Conservation (phyloP, 805 yeast genomes). For the Pichia californica region DNA sequence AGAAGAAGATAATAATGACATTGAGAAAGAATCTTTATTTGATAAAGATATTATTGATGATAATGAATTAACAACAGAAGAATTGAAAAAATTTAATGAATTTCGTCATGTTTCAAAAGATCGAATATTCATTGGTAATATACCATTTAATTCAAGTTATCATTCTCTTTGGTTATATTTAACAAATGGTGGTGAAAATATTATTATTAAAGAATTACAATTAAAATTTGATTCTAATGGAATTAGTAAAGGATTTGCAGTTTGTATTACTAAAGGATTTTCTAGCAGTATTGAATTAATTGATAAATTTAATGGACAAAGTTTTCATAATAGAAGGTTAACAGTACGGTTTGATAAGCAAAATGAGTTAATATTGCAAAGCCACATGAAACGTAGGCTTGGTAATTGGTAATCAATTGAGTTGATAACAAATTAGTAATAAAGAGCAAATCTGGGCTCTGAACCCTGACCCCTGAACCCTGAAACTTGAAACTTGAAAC, state of each 20-base stretch:
- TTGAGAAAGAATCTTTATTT: slow-evolving; percentile 15
- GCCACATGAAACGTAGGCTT: slow-evolving; percentile 19
- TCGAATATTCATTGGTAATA: slow-evolving; percentile 49
- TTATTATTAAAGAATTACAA: slow-evolving; percentile 9
- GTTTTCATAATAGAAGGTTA: slow-evolving; percentile 53
- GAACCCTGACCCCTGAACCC: neutral
- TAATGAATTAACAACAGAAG: slow-evolving; percentile 16
- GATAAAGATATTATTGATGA: neutral
- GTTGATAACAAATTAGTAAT: too few relatives aligned
- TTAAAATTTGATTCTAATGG: slow-evolving; percentile 37
- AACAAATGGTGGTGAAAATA: slow-evolving; percentile 2
- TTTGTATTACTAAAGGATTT: slow-evolving; percentile 44
- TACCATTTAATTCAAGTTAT: slow-evolving; percentile 37
- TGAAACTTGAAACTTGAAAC: neutral
- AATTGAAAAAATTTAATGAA: slow-evolving; percentile 19
- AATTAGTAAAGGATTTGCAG: slow-evolving; percentile 54
- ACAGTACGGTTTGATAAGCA: slow-evolving; percentile 56
- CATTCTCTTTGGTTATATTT: slow-evolving; percentile 5
- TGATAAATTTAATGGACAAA: slow-evolving; percentile 40
- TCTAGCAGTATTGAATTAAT: slow-evolving; percentile 46
- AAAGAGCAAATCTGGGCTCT: neutral
- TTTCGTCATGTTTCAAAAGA: slow-evolving; percentile 35
- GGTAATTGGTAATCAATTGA: neutral
- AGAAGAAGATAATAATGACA: slow-evolving; percentile 11
- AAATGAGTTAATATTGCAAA: slow-evolving; percentile 33